Conservation (phyloP, 2,329 filamentous ascomycete genomes). For the Exophiala viscosa region DNA sequence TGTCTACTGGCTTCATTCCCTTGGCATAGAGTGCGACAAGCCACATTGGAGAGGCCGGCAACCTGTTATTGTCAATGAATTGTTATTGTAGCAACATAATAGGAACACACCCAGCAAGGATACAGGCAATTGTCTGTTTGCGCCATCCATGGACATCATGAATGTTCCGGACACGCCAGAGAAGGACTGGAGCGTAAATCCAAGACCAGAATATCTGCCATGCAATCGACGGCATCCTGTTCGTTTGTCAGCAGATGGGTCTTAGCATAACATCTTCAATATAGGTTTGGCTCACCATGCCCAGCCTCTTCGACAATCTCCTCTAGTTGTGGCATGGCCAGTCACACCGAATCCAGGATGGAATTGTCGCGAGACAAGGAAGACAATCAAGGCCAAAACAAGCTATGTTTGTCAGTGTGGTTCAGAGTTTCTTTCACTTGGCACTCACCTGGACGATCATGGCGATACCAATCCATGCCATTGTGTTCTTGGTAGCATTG, state of each 20-base stretch:
- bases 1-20: slow-evolving; percentile 44
- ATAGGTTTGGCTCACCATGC: slow-evolving; percentile 54
- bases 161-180: slow-evolving; percentile 60
- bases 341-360: slow-evolving; percentile 48
- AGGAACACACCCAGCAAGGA: slow-evolving; percentile 40
- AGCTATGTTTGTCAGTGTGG: slow-evolving; percentile 42
- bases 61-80: slow-evolving; percentile 36
- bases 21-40: slow-evolving; percentile 55
- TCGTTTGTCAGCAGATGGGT: slow-evolving; percentile 4
- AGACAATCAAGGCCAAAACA: slow-evolving; percentile 57
- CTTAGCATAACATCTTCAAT: too few species aligned
- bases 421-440: background rate
- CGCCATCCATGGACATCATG: slow-evolving; percentile 65
- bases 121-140: slow-evolving; percentile 56
- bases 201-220: slow-evolving; percentile 65
- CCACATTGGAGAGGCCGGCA: slow-evolving; percentile 66
- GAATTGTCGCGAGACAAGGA: slow-evolving; percentile 62
- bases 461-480: slow-evolving; percentile 51
- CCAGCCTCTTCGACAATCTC: slow-evolving; percentile 51
- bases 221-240: slow-evolving; percentile 57
- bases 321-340: slow-evolving; percentile 53
- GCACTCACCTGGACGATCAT: slow-evolving; percentile 54
- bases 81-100: background rate
- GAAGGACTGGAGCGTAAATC: slow-evolving; percentile 58
- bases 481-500: slow-evolving; percentile 49